Conservation (phyloP, 176 grass and related monocot species). For the Aegilops speltoides region DNA sequence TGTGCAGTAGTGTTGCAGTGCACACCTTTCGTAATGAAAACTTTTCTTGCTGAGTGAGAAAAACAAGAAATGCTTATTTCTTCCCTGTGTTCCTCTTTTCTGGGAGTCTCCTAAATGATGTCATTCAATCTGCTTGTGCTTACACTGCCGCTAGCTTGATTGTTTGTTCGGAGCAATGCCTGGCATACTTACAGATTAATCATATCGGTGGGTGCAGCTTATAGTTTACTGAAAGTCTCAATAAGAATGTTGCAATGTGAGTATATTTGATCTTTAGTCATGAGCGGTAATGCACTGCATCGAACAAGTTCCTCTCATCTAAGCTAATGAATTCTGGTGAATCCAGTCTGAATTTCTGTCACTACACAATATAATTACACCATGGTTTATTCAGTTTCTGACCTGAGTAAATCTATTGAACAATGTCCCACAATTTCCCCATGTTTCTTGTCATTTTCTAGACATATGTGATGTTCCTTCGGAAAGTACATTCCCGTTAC, state of each 20-base stretch:
- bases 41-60: too few relatives aligned
- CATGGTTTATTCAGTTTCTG: not conserved
- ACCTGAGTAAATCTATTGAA: not conserved
- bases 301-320: too few relatives aligned
- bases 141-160: not conserved
- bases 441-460: not conserved
- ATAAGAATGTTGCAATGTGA: too few relatives aligned
- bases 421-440: not conserved
- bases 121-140: not conserved
- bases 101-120: not conserved
- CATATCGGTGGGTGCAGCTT: too few relatives aligned
- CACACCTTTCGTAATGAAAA: not conserved
- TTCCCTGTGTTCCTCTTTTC: not conserved
- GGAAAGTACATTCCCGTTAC: not conserved
- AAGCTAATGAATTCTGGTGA: too few relatives aligned
- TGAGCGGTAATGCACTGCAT: too few relatives aligned
- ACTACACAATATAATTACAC: too few relatives aligned
- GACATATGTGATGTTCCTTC: not conserved
- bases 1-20: too few relatives aligned
- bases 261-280: too few relatives aligned
- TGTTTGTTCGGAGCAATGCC: not conserved
- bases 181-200: not conserved
- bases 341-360: not conserved
- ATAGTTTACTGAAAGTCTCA: too few relatives aligned
- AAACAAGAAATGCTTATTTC: not conserved